Evolutionary conservation across 768 basidiomycete species (phyloP), one percentile per base, ranked within the genome.

Genomic region (Naganishia antarctica): DNA sequence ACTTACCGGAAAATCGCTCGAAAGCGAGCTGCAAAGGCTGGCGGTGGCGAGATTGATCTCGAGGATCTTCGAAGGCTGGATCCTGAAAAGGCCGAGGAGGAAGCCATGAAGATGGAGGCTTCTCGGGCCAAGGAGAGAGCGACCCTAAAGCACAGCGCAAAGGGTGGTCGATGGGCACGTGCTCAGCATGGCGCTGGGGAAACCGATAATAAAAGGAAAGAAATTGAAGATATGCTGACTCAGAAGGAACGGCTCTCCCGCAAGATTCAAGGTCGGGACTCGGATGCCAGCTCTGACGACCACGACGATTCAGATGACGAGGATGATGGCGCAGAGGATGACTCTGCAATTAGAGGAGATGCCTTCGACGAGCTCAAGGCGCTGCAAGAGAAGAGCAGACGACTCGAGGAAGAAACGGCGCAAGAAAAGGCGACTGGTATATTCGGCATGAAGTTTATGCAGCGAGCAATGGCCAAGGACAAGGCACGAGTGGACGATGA

Each of bases 401-500:
- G 70, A 31, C 47, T 61, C 28, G 79, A 74, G 23, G 78, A 79
- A 71, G 67, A 61, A 26, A 65, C 51, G 15, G 65, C 44, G 9
- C 50, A 58, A 18, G 63, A 29, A n/a, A 83, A 83, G 70, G 78
- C 81, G 51, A 88, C 87, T 78, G 84, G 88, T 66, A 82, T 97
- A 11, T 88, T 96, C 74, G 83, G 85, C 68, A 97, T 98, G 96
- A 97, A 96, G 79, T 99, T 98, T 78, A 99, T 99, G 94, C 87
- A 88, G 76, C 87, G 92, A 48, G 93, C 91, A 0, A 86, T 88
- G 80, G 84, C 84, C 4, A 81, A 90, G 68, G 83, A 86, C 62
- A 79, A 83, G 69, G 80, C 75, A 9, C 81, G 81, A 60, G 84
- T 83, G 0, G 81, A 86, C 64, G 81, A 81, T 63, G 82, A 85